phyloP scores from a whole-genome alignment of 495 filamentous ascomycete genomes.

The Daldinia concentrica region DNA sequence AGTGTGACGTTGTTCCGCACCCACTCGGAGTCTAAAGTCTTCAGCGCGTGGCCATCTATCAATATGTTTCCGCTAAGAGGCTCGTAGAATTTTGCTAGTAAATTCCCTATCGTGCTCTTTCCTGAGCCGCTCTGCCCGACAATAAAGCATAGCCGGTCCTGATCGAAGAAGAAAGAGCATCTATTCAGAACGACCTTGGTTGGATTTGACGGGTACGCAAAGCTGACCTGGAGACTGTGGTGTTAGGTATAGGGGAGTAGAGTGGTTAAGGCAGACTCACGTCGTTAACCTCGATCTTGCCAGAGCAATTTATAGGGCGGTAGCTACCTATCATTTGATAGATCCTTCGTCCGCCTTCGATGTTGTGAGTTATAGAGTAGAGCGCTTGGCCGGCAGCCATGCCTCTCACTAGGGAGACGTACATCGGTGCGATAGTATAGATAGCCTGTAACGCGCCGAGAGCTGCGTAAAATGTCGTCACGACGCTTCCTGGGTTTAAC shows the following conservation, averaged over 20 bases:
- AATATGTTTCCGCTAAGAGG: constrained; percentile 71
- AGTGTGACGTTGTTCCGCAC: constrained; percentile 81
- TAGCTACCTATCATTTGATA: constrained; percentile 38
- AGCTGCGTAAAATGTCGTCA: constrained; percentile 87
- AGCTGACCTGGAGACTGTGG: constrained; percentile 69
- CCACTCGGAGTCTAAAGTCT: constrained; percentile 73
- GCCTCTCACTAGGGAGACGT: constrained; percentile 80
- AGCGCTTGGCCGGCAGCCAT: constrained; percentile 75
- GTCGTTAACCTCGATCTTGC: constrained; percentile 74
- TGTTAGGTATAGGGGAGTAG: constrained; percentile 24
- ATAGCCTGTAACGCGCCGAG: constrained; percentile 78
- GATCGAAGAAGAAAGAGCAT: constrained; percentile 71
- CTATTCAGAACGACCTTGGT: constrained; percentile 66
- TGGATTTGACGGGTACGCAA: constrained; percentile 83
- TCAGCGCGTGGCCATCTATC: constrained; percentile 72
- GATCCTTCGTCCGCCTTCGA: constrained; percentile 41
- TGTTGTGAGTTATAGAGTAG: constrained; percentile 28
- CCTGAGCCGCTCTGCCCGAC: constrained; percentile 90
- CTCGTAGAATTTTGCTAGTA: constrained; percentile 80
- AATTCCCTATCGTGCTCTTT: constrained; percentile 87
- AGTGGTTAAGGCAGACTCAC: constrained; percentile 56
- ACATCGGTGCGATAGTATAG: constrained; percentile 75
- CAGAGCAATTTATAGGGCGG: constrained; percentile 59
- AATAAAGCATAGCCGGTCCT: constrained; percentile 80
- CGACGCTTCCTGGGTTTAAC: constrained; percentile 70